Conservation (phyloP, 768 basidiomycete genomes). For the Hemileccinum impolitum region DNA sequence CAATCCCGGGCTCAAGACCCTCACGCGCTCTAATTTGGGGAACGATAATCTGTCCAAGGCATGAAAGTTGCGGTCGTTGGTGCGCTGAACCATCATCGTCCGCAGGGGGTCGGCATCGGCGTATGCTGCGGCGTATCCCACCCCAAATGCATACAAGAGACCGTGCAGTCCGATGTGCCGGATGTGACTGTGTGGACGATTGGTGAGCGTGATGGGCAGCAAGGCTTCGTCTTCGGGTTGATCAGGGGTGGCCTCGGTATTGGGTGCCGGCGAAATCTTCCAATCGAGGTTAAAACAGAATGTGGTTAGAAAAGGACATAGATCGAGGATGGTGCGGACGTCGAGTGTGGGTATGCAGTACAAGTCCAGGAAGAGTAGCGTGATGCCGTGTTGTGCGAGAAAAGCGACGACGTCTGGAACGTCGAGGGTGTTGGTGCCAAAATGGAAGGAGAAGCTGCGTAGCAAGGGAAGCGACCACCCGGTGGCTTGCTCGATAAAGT, state of each 20-base stretch:
- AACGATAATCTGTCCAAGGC: constrained; percentile 53
- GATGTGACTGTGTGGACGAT: constrained; percentile 55
- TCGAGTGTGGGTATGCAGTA: constrained; percentile 56
- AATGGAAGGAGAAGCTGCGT: constrained; percentile 53
- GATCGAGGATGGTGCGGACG: constrained; percentile 54
- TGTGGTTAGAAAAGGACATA: constrained; percentile 58
- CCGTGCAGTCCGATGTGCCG: constrained; percentile 67
- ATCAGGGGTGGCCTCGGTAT: constrained; percentile 16
- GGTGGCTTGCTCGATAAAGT: constrained; percentile 65
- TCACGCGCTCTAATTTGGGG: constrained; percentile 56
- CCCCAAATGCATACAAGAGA: constrained; percentile 65
- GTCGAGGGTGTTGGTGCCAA: constrained; percentile 35
- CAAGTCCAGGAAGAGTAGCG: constrained; percentile 64
- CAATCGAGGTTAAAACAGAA: constrained; percentile 79
- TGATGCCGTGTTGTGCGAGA: constrained; percentile 53
- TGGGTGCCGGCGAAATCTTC: constrained; percentile 39
- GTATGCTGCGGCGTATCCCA: constrained; percentile 47
- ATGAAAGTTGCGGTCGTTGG: constrained; percentile 65
- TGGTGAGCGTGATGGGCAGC: constrained; percentile 39
- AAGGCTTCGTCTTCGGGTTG: constrained; percentile 27
- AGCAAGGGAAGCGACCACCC: constrained; percentile 68
- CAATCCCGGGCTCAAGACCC: constrained; percentile 54
- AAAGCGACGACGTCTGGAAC: constrained; percentile 60
- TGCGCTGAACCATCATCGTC: constrained; percentile 43
- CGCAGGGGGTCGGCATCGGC: constrained; percentile 42